These are phyloP conservation scores for Elasticomyces elasticus DNA, from an alignment of 495 filamentous ascomycete genomes.

Conservation along the genomic window DNA sequence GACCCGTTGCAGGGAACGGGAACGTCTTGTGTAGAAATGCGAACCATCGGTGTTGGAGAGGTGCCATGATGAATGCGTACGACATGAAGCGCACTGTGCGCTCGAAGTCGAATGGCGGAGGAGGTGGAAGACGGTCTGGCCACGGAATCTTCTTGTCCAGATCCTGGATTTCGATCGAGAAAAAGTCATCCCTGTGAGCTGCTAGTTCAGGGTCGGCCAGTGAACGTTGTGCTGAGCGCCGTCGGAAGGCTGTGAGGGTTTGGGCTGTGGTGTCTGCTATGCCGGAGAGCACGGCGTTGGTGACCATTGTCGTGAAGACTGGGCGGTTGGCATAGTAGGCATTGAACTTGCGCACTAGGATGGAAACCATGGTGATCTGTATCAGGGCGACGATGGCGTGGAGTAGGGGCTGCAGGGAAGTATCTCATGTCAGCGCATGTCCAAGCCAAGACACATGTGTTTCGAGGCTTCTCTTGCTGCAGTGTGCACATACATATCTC, in stretches of 20 bases:
- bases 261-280: conserved; percentile 95
- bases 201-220: conserved; percentile 34
- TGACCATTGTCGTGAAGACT: conserved; percentile 97
- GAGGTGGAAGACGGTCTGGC: conserved; percentile 49
- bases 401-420: conserved; percentile 59
- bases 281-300: conserved; percentile 86
- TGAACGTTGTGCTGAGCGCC: conserved; percentile 54
- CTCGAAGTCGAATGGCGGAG: conserved; percentile 90
- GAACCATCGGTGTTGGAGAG: conserved; percentile 96
- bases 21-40: conserved; percentile 72
- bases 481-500: conserved; percentile 26
- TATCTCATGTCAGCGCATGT: neutral
- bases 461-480: conserved; percentile 1
- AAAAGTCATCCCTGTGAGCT: conserved; percentile 50
- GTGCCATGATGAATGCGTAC: conserved; percentile 92
- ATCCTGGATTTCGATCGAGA: conserved; percentile 84
- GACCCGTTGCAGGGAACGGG: conserved; percentile 53
- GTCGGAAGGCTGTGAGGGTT: conserved; percentile 71
- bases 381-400: conserved; percentile 77
- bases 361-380: conserved; percentile 75
- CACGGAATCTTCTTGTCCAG: conserved; percentile 75
- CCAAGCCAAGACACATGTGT: neutral
- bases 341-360: conserved; percentile 80
- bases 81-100: conserved; percentile 87
- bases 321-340: conserved; percentile 81